Evolutionary conservation across 108 stramenopile species (phyloP), one percentile per base, ranked within the genome.

Genomic region (Nitzschia sp.): DNA sequence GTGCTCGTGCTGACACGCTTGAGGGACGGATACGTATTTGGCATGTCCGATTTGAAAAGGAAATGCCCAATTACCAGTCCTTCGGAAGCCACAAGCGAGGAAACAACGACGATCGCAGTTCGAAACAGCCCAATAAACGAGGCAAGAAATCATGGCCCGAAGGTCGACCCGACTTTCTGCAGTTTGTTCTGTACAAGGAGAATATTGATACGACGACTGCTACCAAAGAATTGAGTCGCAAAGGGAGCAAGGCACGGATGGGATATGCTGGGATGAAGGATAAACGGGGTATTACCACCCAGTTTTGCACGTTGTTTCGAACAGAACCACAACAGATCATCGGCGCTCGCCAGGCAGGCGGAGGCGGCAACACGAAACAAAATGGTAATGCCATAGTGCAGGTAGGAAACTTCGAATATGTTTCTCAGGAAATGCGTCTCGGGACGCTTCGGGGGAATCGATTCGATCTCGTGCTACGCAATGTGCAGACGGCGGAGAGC

Each of bases 251-350:
- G 33, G 65, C 66, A 31, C 79, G 79, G 22, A 80, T 93, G 38
- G 80, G 80, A 47, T 95, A 83, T 73, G 90, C 88, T 30, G 96
- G 96, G 9, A 97, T 93, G 85, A 97, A 97, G 64, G 96, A 97
- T 75, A 97, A 97, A 48, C 78, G 96, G 25, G 96, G 91, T 16
- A 79, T 95, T 27, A 97, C 96, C 1, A 75, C 85, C 38, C 96
- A 97, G 58, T 93, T 89, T 66, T 87, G 88, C 63, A 95, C 96
- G 0, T 61, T 88, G 58, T 91, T 85, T 60, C 70, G 87, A 26
- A 76, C 81, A 26, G 75, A 81, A 47, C 79, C 86, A 63, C 61
- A 93, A 48, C 63, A 85, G 29, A 74, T 90, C 21, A 75, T 92
- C 53, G 35, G 21, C 17, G 57, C 62, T 11, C 32, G 52, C 17